phyloP scores from a whole-genome alignment of 2,329 filamentous ascomycete genomes.

The Penicillium sp. region DNA sequence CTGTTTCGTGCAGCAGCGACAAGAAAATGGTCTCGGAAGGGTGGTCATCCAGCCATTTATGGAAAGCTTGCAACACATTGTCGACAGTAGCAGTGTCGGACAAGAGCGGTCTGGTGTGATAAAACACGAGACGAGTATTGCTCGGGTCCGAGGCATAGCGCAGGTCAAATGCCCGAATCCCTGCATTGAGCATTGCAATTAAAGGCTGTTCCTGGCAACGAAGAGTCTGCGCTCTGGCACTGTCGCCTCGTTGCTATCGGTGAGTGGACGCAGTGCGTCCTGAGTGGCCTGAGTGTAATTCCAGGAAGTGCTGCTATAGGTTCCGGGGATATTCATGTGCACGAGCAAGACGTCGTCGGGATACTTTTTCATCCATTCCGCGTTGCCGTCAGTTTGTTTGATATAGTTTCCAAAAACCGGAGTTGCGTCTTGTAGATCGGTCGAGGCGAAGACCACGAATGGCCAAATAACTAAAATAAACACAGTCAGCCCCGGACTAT shows the following conservation, averaged over 20 bases:
- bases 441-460: too few species aligned
- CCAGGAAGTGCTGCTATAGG: conserved; percentile 49
- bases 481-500: too few species aligned
- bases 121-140: conserved; percentile 45
- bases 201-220: conserved; percentile 43
- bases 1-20: conserved; percentile 46
- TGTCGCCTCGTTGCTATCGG: conserved; percentile 35
- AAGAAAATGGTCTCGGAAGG: conserved; percentile 44
- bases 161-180: conserved; percentile 49
- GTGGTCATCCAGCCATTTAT: conserved; percentile 46
- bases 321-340: conserved; percentile 49
- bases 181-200: conserved; percentile 40
- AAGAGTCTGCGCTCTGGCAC: conserved; percentile 30
- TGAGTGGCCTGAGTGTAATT: conserved; percentile 46
- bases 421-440: too few species aligned
- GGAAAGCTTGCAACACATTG: conserved; percentile 46
- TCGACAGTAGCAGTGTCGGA: conserved; percentile 43
- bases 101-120: conserved; percentile 44
- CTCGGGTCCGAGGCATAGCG: conserved; percentile 47
- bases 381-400: background rate
- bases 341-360: conserved; percentile 41
- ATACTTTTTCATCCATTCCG: conserved; percentile 45
- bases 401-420: background rate
- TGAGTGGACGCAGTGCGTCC: conserved; percentile 36
- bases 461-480: too few species aligned